phyloP scores from a whole-genome alignment of 768 basidiomycete genomes.

The Amanita jacksonii region DNA sequence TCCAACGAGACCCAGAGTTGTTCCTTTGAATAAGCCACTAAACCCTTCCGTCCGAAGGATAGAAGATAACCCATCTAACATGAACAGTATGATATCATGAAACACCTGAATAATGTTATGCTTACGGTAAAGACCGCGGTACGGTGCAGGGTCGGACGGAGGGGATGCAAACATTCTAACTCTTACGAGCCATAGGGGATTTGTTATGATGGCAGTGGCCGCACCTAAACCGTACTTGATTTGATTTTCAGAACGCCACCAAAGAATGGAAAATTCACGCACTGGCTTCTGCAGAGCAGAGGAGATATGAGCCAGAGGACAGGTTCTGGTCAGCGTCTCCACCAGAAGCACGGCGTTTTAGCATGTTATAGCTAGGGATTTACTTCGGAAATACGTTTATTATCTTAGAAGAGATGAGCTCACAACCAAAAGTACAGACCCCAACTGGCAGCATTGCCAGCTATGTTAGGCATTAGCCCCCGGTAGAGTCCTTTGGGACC shows the following conservation, averaged over 20 bases:
- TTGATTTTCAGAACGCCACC: not conserved
- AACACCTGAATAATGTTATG: conserved; percentile 9
- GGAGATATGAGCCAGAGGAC: conserved; percentile 69
- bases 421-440: conserved; percentile 97
- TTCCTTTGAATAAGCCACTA: conserved; percentile 79
- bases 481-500: conserved; percentile 87
- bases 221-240: conserved; percentile 49
- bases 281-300: conserved; percentile 96
- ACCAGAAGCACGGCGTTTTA: conserved; percentile 72
- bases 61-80: conserved; percentile 52
- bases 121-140: conserved; percentile 73
- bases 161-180: conserved; percentile 91
- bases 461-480: conserved; percentile 83
- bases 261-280: conserved; percentile 29
- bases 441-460: conserved; percentile 95
- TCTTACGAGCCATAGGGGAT: conserved; percentile 97
- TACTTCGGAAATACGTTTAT: not conserved
- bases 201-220: conserved; percentile 87
- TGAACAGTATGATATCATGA: conserved; percentile 1
- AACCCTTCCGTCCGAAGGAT: conserved; percentile 71
- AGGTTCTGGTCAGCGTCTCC: conserved; percentile 58
- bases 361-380: conserved; percentile 72
- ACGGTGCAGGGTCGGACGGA: conserved; percentile 56
- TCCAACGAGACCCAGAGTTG: conserved; percentile 79
- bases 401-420: conserved; percentile 20